phyloP scores from a whole-genome alignment of 495 filamentous ascomycete genomes.

The Chlorociboria aeruginascens region DNA sequence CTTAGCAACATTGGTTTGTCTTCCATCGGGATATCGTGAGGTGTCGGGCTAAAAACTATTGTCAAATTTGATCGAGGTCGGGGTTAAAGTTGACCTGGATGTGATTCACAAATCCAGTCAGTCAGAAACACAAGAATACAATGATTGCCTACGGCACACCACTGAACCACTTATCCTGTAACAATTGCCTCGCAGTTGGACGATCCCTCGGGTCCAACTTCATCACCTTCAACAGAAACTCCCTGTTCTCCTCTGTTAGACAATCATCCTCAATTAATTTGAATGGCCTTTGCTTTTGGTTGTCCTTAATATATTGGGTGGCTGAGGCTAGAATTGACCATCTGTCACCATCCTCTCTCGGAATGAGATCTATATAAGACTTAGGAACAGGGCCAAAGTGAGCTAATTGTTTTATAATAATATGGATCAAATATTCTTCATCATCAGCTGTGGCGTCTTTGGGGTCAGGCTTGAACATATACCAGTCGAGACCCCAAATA shows the following conservation, averaged over 20 bases:
- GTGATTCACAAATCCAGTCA: not conserved
- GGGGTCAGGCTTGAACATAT: constrained; percentile 14
- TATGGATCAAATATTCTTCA: constrained; percentile 9
- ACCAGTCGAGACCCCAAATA: constrained; percentile 12
- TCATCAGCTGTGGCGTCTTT: constrained; percentile 9
- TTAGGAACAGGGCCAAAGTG: constrained; percentile 10
- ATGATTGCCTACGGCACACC: constrained; percentile 5
- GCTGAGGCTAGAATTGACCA: constrained; percentile 10
- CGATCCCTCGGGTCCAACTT: constrained; percentile 25
- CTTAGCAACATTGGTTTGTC: no score
- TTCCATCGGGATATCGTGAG: no score
- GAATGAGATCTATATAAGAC: constrained; percentile 10
- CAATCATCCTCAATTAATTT: constrained; percentile 7
- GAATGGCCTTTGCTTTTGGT: constrained; percentile 6
- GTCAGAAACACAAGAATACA: constrained; percentile 3
- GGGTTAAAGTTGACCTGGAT: no score
- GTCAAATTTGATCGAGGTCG: no score
- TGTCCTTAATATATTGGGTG: constrained; percentile 13
- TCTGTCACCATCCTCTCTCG: constrained; percentile 11
- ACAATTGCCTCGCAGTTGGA: constrained; percentile 21
- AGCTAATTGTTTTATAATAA: constrained; percentile 8
- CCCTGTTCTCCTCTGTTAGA: constrained; percentile 16
- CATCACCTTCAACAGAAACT: constrained; percentile 24
- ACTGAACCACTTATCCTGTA: constrained; percentile 15
- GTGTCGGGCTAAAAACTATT: no score